A percentile compares a stretch with the other conserved stretches of the same genome.
These are phyloP conservation scores for Zopfochytrium polystomum DNA, from an alignment of 371 early-diverging fungal species.

Conservation along the genomic window DNA sequence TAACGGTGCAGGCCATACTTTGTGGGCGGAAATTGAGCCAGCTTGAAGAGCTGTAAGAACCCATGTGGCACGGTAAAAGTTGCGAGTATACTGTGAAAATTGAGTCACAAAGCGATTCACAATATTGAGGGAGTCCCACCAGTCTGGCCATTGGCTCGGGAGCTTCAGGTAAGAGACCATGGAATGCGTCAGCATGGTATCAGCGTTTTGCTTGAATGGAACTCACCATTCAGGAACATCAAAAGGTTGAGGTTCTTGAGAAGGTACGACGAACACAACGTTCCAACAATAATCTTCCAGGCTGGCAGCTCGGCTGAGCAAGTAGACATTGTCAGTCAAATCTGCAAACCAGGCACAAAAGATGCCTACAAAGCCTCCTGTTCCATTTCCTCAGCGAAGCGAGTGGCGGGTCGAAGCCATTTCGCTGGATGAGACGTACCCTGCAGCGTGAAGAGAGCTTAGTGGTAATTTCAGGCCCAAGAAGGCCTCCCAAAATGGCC, in stretches of 20 bases:
- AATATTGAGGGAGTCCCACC: conserved; percentile 31
- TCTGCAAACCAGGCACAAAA: conserved; percentile 18
- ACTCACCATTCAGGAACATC: conserved; percentile 58
- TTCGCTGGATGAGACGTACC: conserved; percentile 19
- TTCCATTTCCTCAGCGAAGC: conserved; percentile 8
- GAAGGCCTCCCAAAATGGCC: background rate
- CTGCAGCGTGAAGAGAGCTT: conserved; percentile 14
- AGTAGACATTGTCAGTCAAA: background rate
- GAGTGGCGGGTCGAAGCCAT: conserved; percentile 25
- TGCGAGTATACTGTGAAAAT: conserved; percentile 73
- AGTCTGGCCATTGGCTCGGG: conserved; percentile 67
- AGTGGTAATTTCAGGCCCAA: background rate
- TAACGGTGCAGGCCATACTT: conserved; percentile 67
- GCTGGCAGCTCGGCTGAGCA: conserved; percentile 57
- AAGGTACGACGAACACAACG: conserved; percentile 64
- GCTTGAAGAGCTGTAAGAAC: conserved; percentile 89
- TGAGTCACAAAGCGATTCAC: background rate
- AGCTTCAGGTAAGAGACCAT: conserved; percentile 40
- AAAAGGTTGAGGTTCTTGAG: conserved; percentile 56
- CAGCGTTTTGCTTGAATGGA: conserved; percentile 7
- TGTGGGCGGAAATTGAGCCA: conserved; percentile 91
- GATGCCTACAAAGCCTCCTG: conserved; percentile 41
- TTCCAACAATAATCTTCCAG: conserved; percentile 75
- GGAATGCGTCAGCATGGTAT: conserved; percentile 3
- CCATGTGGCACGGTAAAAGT: conserved; percentile 91